Conservation (phyloP, 805 yeast genomes). For the Hanseniaspora clermontiae region DNA sequence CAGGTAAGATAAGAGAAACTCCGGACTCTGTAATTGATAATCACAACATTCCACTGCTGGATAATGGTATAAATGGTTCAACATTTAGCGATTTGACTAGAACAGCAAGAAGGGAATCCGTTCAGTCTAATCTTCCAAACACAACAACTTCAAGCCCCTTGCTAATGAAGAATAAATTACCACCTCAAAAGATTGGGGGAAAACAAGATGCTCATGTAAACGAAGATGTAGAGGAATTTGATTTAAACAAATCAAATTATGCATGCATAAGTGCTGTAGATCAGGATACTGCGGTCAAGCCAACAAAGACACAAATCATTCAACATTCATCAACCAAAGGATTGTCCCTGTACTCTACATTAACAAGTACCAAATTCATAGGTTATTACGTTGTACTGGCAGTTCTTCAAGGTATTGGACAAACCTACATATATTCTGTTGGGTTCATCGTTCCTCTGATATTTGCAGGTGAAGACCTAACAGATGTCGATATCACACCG, state of each 20-base stretch:
- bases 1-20: slow-evolving; percentile 18
- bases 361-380: slow-evolving; percentile 32
- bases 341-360: slow-evolving; percentile 15
- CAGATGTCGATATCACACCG: slow-evolving; percentile 16
- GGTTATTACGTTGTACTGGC: slow-evolving; percentile 46
- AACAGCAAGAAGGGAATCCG: neutral
- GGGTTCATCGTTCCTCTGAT: slow-evolving; percentile 56
- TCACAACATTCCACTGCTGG: neutral
- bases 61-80: neutral
- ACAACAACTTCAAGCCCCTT: neutral
- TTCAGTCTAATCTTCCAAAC: neutral
- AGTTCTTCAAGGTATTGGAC: slow-evolving; percentile 50
- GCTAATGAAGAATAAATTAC: neutral
- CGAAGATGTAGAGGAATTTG: slow-evolving; percentile 1
- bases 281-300: neutral
- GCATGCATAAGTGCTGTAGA: neutral
- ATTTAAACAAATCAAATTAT: neutral
- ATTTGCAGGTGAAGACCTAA: slow-evolving; percentile 18
- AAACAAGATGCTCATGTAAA: neutral
- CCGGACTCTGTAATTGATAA: slow-evolving; percentile 2
- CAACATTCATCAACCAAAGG: slow-evolving; percentile 14
- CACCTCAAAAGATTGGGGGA: neutral
- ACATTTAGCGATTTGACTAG: neutral
- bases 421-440: slow-evolving; percentile 57
- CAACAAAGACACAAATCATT: slow-evolving; percentile 1